Percentiles rank a stretch among this genome's conserved stretches.
These are phyloP conservation scores for Xylariaceae sp. DNA, from an alignment of 2,329 filamentous ascomycete species.

Conservation along the genomic window DNA sequence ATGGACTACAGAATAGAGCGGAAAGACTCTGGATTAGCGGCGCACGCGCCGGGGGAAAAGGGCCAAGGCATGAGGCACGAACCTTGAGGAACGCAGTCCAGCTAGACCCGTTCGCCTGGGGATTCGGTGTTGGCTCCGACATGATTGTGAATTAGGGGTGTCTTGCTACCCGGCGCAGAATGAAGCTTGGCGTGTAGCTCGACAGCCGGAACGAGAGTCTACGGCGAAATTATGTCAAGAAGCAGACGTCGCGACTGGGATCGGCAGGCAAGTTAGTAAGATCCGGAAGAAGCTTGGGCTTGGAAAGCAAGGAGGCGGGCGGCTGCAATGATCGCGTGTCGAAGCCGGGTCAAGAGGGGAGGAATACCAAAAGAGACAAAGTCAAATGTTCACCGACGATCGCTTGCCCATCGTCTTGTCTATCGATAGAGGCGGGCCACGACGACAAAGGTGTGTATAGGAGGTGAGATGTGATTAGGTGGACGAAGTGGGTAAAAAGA, in stretches of 20 bases:
- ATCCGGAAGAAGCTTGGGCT: not conserved
- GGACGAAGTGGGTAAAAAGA: not conserved
- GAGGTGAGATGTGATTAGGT: not conserved
- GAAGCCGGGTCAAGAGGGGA: not conserved
- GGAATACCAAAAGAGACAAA: not conserved
- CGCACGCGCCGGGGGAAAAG: not conserved
- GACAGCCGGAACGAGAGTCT: conserved; percentile 14
- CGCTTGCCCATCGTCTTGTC: not conserved
- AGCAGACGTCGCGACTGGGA: not conserved
- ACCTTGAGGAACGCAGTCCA: conserved; percentile 36
- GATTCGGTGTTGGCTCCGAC: conserved; percentile 28
- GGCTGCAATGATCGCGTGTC: not conserved
- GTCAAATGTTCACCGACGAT: not conserved
- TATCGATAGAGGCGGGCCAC: not conserved
- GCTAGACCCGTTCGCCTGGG: conserved; percentile 32
- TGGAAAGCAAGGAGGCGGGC: not conserved
- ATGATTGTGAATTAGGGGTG: conserved; percentile 23
- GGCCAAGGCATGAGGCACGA: conserved; percentile 2
- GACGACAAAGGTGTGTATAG: not conserved
- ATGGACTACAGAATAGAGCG: conserved; percentile 28
- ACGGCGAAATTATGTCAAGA: conserved; percentile 3
- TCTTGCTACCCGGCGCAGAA: not conserved
- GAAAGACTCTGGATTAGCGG: conserved; percentile 4
- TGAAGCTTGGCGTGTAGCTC: conserved; percentile 5
- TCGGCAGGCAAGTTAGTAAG: not conserved